Base-by-base conservation (phyloP, 2,329 filamentous ascomycete species). In the Dryadomyces sulphureus region DNA sequence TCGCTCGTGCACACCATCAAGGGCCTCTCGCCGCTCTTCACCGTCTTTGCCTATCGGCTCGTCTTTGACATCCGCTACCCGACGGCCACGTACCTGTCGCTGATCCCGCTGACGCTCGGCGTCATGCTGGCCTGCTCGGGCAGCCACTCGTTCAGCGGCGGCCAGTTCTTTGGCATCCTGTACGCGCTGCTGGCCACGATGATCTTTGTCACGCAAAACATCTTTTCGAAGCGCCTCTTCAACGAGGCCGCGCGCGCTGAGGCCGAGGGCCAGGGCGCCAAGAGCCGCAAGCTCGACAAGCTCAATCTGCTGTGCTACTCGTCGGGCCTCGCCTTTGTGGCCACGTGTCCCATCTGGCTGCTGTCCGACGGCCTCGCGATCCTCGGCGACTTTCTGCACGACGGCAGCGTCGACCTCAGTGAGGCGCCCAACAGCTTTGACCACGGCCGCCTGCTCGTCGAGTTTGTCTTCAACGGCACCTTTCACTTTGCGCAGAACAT, bases 1-100 rank as follows among this genome's bases (percentile, higher is more conserved):
- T 96, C 92, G 7, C 74, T 98, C 32, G 92, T 98, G 4, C 92
- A 98, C 64, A 98, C 92, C 1, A 96, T 98, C 65, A 98, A 98
- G 66, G 92, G 92, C 7, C 77, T 98, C 22, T 96, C 90, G 3
- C 92, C 92, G 4, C 70, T 98, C 7, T 93, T 98, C 61, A 98
- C 92, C 0, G 92, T 98, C 38, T 63, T 94, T 46, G 92, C 92
- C 45, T 98, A 98, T 60, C 81, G 92, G 45, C 64, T 94, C 53
- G 72, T 95, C 59, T 94, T 90, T 65, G 75, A 87, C 55, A 93
- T 96, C 50, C 79, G 77, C 53, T 96, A 98, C 62, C 87, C 88
- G 1, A 71, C 72, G 30, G 79, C 88, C 7, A 96, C 90, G 2
- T 98, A 94, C 61, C 65, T 89, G 43, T 94, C 88, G 2, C 73